Evolutionary conservation across 2,329 filamentous ascomycete species (phyloP).

Genomic region (Blastomyces emzantsi): DNA sequence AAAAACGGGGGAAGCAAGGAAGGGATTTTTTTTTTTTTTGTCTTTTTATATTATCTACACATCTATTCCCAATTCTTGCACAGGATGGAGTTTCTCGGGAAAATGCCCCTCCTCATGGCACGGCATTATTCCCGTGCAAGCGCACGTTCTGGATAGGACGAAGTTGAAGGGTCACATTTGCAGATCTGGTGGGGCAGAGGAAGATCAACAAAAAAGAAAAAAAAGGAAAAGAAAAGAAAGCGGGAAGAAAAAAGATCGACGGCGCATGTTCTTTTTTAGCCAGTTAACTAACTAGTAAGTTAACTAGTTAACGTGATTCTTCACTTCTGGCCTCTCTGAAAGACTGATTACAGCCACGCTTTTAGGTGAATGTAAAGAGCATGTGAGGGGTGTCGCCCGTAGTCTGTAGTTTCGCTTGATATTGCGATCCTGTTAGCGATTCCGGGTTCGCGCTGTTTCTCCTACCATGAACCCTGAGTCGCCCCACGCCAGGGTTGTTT

Average conservation of each 20-base stretch:
- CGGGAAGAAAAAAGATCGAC: neutral
- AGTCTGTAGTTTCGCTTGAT: neutral
- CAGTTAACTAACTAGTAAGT: neutral
- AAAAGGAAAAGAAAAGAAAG: neutral
- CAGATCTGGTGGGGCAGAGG: neutral
- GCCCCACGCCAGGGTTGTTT: neutral
- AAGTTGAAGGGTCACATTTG: neutral
- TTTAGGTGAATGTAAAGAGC: neutral
- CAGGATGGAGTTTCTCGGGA: neutral
- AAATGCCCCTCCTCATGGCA: too few species aligned
- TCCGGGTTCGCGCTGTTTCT: neutral
- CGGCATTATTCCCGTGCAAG: neutral
- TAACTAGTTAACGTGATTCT: neutral
- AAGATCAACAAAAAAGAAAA: neutral
- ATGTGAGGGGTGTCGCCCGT: neutral
- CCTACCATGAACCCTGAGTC: neutral
- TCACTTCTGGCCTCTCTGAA: neutral
- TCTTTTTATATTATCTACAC: neutral
- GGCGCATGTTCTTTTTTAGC: neutral
- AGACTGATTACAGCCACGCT: neutral
- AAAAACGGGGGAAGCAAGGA: constrained; percentile 1
- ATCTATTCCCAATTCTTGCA: neutral
- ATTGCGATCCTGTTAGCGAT: neutral
- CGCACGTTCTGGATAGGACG: neutral
- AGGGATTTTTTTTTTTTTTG: neutral